Evolutionary conservation across 2,329 filamentous ascomycete species (phyloP).

Genomic region (Aureobasidium sp.): DNA sequence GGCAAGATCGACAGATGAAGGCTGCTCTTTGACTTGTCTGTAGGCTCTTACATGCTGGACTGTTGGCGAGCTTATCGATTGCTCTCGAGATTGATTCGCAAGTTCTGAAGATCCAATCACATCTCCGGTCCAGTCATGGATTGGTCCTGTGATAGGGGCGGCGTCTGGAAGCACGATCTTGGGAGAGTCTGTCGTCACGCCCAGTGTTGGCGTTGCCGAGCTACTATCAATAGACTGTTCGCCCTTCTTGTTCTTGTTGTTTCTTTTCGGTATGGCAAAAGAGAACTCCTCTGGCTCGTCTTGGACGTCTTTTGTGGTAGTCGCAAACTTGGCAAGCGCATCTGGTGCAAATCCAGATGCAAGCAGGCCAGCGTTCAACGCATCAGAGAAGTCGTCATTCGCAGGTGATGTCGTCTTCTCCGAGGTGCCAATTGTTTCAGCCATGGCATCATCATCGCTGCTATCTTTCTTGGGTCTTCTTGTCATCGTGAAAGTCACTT

Average conservation of each 20-base stretch:
- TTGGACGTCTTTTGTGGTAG: conserved; percentile 13
- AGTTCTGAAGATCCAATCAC: too few relatives aligned
- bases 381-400: conserved; percentile 29
- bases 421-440: too few relatives aligned
- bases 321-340: conserved; percentile 3
- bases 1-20: not conserved
- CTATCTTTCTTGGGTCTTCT: conserved; percentile 24
- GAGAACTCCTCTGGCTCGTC: conserved; percentile 28
- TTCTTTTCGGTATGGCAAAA: conserved; percentile 31
- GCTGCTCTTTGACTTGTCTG: too few relatives aligned
- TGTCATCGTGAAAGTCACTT: conserved; percentile 23
- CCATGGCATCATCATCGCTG: too few relatives aligned
- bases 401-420: too few relatives aligned
- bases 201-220: not conserved
- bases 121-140: not conserved
- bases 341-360: conserved; percentile 29
- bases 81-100: too few relatives aligned
- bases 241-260: conserved; percentile 41
- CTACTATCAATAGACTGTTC: conserved; percentile 32
- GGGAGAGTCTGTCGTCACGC: not conserved
- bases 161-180: not conserved
- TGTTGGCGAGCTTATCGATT: too few relatives aligned
- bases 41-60: too few relatives aligned
- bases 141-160: not conserved
- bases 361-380: conserved; percentile 31